Evolutionary conservation across 306 rosid genomes (phyloP), one percentile per base, ranked within the genome.

Genomic region (Vigna mungo): DNA sequence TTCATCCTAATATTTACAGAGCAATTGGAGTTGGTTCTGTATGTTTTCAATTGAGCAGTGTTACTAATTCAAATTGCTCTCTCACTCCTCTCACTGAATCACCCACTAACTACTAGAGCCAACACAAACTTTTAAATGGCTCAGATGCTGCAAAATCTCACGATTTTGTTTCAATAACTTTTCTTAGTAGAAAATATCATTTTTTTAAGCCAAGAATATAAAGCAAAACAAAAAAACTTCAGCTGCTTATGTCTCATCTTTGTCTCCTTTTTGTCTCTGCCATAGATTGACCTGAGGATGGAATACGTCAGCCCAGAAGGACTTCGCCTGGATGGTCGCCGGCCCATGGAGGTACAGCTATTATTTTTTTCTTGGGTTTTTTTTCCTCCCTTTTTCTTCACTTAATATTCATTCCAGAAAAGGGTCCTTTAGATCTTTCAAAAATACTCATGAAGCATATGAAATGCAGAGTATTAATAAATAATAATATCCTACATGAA

Each of bases 291-390:
- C 43, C 17, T 20, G 32, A 75, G 82, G 72, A 94, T 91, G 98
- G 97, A 94, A 84, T 92, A 48, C 4, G 94, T 94, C 48, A 91
- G 85, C 88, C 97, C 98, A 4, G 98, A 94, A 87, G 97, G 97
- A 66, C 96, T 94, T 89, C 94, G 97, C 68, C 78, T 86, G 72
- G 97, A 94, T 61, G 98, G 98, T 25, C 94, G 98, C 62, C 89
- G 96, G 30, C 89, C 97, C 25, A 73, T 85, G 88, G 90, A 87
- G 77, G 87, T 86, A 23, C 47, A 32, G 0, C 25, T 46, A 4
- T 44, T 63, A 23, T 46, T 59, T 52, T 52, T 16, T 55, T 16
- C 36, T 18, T 65, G 21, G 27, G 8, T 15, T 7, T 21, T 16
- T 63, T 46, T 10, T 9, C 2, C 48, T 43, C 14, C 14, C 11